Conservation (phyloP, 371 early-diverging fungal species). For the Zychaea mexicana region DNA sequence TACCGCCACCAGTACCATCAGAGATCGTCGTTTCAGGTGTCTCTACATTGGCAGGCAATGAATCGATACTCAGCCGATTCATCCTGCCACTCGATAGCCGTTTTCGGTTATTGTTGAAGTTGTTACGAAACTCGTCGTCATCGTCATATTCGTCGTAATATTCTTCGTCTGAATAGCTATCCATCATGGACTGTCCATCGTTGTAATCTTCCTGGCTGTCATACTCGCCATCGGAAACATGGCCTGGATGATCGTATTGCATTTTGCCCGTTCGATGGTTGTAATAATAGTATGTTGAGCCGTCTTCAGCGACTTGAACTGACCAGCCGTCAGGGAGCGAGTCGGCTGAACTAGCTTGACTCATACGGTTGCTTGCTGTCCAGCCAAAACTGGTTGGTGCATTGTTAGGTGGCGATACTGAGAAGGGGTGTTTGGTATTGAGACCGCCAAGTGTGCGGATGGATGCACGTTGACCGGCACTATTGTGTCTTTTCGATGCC, state of each 20-base stretch:
- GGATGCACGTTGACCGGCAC: not conserved
- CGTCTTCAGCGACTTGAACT: constrained; percentile 41
- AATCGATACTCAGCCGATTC: constrained; percentile 14
- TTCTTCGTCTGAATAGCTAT: constrained; percentile 13
- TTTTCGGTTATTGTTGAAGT: not conserved
- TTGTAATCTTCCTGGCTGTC: constrained; percentile 14
- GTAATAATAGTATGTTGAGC: constrained; percentile 35
- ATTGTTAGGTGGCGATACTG: constrained; percentile 9
- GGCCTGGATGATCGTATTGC: constrained; percentile 31
- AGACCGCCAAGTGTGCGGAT: not conserved
- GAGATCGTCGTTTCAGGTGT: constrained; percentile 9
- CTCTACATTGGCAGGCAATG: constrained; percentile 13
- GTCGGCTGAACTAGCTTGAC: not conserved
- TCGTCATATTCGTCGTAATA: constrained; percentile 1
- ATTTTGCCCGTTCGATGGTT: constrained; percentile 37
- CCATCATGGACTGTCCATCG: not conserved
- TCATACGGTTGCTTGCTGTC: constrained; percentile 13
- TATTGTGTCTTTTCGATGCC: not conserved
- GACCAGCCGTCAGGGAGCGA: constrained; percentile 46
- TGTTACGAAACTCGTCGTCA: not conserved
- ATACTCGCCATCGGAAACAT: constrained; percentile 13
- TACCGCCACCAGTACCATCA: not conserved
- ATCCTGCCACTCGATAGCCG: not conserved
- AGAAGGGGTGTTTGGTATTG: constrained; percentile 9
- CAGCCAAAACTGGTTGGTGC: constrained; percentile 13